Conservation (phyloP, 306 rosid species). For the Castanea mollissima region DNA sequence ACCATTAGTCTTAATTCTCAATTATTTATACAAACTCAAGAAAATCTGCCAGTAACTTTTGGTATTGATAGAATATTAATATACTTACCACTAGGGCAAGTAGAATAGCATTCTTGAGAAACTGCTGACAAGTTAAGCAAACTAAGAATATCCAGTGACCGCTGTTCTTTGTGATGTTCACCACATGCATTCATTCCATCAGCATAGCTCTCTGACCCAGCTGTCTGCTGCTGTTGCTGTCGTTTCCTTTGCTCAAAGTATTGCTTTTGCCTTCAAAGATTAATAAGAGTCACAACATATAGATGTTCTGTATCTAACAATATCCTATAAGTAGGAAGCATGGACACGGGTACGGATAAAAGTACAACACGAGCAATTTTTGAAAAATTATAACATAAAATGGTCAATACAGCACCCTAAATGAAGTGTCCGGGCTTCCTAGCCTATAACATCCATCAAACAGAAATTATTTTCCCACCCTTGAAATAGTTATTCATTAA, state of each 20-base stretch:
- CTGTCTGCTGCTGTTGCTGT: slow-evolving; percentile 54
- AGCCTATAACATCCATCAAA: not conserved
- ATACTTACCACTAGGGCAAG: slow-evolving; percentile 42
- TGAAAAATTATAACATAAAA: too few species aligned
- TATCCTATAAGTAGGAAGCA: too few species aligned
- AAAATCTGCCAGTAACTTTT: slow-evolving; percentile 10
- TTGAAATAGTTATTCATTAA: not conserved
- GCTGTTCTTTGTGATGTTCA: slow-evolving; percentile 48
- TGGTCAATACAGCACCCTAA: too few species aligned
- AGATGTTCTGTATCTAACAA: slow-evolving; percentile 2
- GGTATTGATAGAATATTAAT: slow-evolving; percentile 7
- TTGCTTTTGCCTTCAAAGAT: slow-evolving; percentile 76
- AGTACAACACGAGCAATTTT: too few species aligned
- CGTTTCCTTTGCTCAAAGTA: slow-evolving; percentile 89
- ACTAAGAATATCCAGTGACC: slow-evolving; percentile 79
- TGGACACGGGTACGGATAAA: too few species aligned
- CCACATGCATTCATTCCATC: slow-evolving; percentile 33
- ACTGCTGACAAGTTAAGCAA: slow-evolving; percentile 60
- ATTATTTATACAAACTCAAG: not conserved
- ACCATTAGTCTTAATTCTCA: slow-evolving; percentile 1
- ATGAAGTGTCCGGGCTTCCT: too few species aligned
- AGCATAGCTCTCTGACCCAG: slow-evolving; percentile 38
- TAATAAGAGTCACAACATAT: slow-evolving; percentile 13
- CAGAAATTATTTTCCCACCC: not conserved
- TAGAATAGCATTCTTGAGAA: slow-evolving; percentile 41